Base-by-base conservation (phyloP, 371 early-diverging fungal species). In the Mucor circinelloides region DNA sequence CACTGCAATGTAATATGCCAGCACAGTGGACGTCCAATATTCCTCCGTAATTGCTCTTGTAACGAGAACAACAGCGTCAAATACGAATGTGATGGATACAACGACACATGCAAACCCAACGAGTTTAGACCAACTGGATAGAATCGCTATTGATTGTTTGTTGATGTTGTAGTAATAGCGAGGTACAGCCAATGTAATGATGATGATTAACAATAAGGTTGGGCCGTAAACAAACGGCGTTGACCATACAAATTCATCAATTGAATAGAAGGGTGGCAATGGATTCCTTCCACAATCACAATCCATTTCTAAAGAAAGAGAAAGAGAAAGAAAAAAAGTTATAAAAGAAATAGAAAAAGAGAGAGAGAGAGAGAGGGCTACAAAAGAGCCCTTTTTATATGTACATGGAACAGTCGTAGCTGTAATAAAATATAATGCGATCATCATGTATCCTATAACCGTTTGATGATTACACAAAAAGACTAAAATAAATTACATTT, bases 1-100 rank as follows among this genome's bases (percentile, higher is more conserved):
- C 0, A 74, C 30, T 12, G 56, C 73, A 61, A 72, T 70, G 28
- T 79, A 84, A 50, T 80, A 84, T 4, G 73, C 64, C 13, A 80
- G 64, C 8, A 76, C 63, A 1, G 69, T 52, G 0, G 81, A 71
- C 12, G 75, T 75, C 77, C 79, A 80, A n/a, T 60, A 36, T 2
- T 59, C 34, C 9, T 78, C 75, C 3, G 73, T 17, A 42, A 82
- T 50, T 10, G 75, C 78, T 31, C 75, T 73, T 40, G 64, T 42
- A 15, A 73, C 72, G 34, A 81, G 58, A 2, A 77, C 72, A 8
- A 58, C 55, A 17, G 75, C 72, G 58, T 81, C 82, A n/a, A 62
- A 69, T 15, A 81, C 27, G 57, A 73, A 77, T 17, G 68, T 72
- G 30, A 67, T 19, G 9, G 69, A 48, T 5, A 81, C 59, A 1